phyloP scores from a whole-genome alignment of 192 early-diverging fungal genomes.

The Coemansia sp. region DNA sequence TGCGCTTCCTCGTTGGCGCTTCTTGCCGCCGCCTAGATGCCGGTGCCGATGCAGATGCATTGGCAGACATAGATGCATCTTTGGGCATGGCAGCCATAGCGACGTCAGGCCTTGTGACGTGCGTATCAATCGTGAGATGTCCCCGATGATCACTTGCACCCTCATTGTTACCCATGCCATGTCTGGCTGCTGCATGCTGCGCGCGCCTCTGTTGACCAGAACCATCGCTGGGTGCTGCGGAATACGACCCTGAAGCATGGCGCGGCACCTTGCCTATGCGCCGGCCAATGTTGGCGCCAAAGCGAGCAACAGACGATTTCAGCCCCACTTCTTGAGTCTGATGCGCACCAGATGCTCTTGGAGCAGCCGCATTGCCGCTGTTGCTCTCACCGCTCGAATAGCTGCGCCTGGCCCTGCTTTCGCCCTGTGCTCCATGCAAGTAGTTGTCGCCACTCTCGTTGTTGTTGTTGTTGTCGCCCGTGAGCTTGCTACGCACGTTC shows the following conservation, averaged over 20 bases:
- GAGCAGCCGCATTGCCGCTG: neutral
- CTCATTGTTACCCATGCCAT: neutral
- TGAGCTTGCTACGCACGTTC: constrained; percentile 48
- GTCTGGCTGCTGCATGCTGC: constrained; percentile 6
- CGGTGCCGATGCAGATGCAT: constrained; percentile 2
- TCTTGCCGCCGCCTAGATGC: constrained; percentile 6
- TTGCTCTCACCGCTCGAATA: constrained; percentile 9
- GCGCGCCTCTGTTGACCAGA: neutral
- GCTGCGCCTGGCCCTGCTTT: neutral
- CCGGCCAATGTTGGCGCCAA: constrained; percentile 32
- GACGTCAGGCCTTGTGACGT: constrained; percentile 3
- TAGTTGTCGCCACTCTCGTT: neutral
- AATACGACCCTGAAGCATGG: constrained; percentile 5
- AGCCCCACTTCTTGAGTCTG: constrained; percentile 21
- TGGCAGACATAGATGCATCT: neutral
- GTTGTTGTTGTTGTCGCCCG: constrained; percentile 11
- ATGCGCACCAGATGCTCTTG: neutral
- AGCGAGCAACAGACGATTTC: constrained; percentile 25
- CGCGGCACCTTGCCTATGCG: constrained; percentile 16
- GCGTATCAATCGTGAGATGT: constrained; percentile 7
- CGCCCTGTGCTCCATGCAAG: neutral
- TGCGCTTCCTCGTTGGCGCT: constrained; percentile 28
- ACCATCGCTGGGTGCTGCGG: constrained; percentile 2
- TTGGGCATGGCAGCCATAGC: neutral
- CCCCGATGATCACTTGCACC: neutral